These are phyloP conservation scores for Bipolaris gigantea DNA, from an alignment of 2,329 filamentous ascomycete genomes.

Conservation along the genomic window DNA sequence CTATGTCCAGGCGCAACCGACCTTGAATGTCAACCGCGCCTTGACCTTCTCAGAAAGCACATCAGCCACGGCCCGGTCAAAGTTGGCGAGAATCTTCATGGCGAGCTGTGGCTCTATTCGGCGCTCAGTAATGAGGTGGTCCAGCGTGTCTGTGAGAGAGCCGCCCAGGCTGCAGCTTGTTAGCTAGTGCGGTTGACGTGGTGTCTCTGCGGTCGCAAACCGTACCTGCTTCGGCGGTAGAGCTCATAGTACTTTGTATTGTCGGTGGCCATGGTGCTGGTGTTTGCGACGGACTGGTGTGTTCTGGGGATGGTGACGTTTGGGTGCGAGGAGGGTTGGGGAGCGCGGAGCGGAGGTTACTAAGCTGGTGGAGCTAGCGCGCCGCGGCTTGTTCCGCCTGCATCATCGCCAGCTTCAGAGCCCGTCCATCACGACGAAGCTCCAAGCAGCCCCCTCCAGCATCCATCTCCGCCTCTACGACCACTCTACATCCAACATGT, in stretches of 20 bases:
- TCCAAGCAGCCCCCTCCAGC: conserved; percentile 29
- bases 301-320: conserved; percentile 13
- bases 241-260: conserved; percentile 79
- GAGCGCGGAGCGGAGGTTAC: conserved; percentile 6
- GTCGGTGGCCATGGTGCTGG: conserved; percentile 42
- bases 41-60: conserved; percentile 91
- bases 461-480: conserved; percentile 26
- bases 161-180: conserved; percentile 74
- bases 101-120: conserved; percentile 97
- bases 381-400: conserved; percentile 32
- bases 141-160: conserved; percentile 92
- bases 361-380: conserved; percentile 16
- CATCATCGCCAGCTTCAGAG: conserved; percentile 33
- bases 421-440: conserved; percentile 30
- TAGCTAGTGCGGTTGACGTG: conserved; percentile 23
- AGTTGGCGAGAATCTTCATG: conserved; percentile 96
- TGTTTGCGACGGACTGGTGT: conserved; percentile 14
- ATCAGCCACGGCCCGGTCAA: conserved; percentile 90
- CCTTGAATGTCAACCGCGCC: conserved; percentile 91
- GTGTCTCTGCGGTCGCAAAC: conserved; percentile 12
- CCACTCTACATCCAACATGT: conserved; percentile 58
- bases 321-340: conserved; percentile 3
- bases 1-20: conserved; percentile 47
- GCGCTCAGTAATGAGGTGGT: conserved; percentile 91
- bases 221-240: conserved; percentile 96